Evolutionary conservation across 2,329 filamentous ascomycete genomes (phyloP).

Genomic region (Scytalidium lignicola): DNA sequence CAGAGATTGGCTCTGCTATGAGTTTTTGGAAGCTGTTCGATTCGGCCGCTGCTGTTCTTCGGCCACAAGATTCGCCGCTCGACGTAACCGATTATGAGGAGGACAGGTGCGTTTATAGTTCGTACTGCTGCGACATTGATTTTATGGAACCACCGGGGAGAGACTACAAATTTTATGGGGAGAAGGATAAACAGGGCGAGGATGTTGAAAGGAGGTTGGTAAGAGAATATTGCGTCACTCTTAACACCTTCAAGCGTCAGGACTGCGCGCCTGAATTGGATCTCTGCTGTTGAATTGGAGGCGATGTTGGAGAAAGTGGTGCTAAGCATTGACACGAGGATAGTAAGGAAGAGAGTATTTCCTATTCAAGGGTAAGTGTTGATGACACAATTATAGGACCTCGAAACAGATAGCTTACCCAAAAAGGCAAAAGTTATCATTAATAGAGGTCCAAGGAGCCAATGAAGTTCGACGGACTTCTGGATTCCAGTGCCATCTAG

Average conservation of each 20-base stretch:
- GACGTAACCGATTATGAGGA: constrained; percentile 64
- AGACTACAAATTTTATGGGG: constrained; percentile 71
- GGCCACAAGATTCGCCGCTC: constrained; percentile 67
- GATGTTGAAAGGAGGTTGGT: constrained; percentile 79
- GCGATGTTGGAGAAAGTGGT: constrained; percentile 80
- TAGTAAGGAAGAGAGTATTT: constrained; percentile 84
- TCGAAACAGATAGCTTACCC: neutral
- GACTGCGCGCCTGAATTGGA: constrained; percentile 76
- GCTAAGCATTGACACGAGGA: constrained; percentile 79
- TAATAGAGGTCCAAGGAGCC: constrained; percentile 69
- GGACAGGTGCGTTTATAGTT: constrained; percentile 67
- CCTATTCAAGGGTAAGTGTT: constrained; percentile 37
- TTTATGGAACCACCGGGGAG: constrained; percentile 85
- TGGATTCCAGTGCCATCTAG: constrained; percentile 60
- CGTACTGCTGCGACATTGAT: constrained; percentile 76
- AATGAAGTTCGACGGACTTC: constrained; percentile 64
- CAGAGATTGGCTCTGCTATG: constrained; percentile 15
- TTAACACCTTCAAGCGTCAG: constrained; percentile 83
- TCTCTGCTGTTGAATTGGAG: constrained; percentile 72
- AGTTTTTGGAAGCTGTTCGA: constrained; percentile 17
- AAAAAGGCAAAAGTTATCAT: constrained; percentile 84
- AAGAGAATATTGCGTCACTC: constrained; percentile 76
- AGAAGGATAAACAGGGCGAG: constrained; percentile 68
- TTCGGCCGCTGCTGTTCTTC: constrained; percentile 13
- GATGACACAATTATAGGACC: neutral